Base-by-base conservation (phyloP, 2,329 filamentous ascomycete genomes). In the Dactylonectria macrodidyma region DNA sequence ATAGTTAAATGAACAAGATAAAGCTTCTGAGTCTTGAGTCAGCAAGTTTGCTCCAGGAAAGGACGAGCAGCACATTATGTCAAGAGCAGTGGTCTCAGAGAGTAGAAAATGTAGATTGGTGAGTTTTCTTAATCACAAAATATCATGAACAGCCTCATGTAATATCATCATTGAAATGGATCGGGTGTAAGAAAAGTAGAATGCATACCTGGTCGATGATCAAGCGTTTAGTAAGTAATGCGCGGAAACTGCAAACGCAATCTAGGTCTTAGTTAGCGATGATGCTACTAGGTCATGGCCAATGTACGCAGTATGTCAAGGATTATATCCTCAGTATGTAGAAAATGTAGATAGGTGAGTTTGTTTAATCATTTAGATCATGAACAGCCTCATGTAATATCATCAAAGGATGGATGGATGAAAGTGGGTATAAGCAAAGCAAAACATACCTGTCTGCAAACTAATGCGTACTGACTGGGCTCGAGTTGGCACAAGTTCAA, bases 101-200 rank as follows among this genome's bases (percentile, higher is more conserved):
- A 73, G 70, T 74, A 75, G 75, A 67, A 65, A 60, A 73, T 73
- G 70, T 74, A 75, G 76, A 78, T 75, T 57, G 67, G 75, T 74
- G 73, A 74, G 71, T 67, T 68, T 70, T 79, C 79, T 71, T 76
- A 83, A 83, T 82, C 80, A 83, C 72, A 48, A 62, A 69, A 64
- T 4, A 79, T 84, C 83, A 84, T 84, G 84, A 84, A 84, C 83
- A 84, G 83, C 83, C 82, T 84, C 83, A 75, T 75, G 64, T 70
- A 72, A 68, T 77, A 77, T 83, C 81, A 84, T 84, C 81, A 83
- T 81, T 68, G 71, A 73, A 78, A 64, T 62, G 51, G 26, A 22
- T 22, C 12, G 7, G 5, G n/a, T 19, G 26, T 38, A 4, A 16
- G 36, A 24, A 47, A 26, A 16, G 36, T 16, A 55, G 10, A n/a